Percentiles rank a stretch among this genome's conserved stretches.
Conservation (phyloP, 2,329 filamentous ascomycete genomes). For the Penicillium olsonii region DNA sequence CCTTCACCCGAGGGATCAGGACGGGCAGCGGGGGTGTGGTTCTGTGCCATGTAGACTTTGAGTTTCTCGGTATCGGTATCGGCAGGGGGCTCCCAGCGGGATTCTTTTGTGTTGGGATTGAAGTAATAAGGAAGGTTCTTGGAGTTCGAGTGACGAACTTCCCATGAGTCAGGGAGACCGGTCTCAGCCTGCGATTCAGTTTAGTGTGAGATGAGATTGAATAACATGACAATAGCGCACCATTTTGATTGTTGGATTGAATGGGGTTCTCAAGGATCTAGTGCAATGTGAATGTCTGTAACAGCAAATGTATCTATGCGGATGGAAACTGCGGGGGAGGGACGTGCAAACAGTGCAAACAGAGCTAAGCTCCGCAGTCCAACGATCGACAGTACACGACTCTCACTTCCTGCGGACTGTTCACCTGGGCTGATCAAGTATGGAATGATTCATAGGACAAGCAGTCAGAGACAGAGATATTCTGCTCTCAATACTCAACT, state of each 20-base stretch:
- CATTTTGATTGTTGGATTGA: constrained; percentile 9
- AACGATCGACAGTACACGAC: background rate
- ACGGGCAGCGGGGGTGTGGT: constrained; percentile 63
- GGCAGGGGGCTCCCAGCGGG: constrained; percentile 89
- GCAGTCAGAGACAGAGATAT: too few relatives aligned
- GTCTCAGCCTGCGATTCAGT: constrained; percentile 60
- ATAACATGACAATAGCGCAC: background rate
- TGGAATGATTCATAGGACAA: too few relatives aligned
- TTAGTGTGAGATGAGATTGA: background rate
- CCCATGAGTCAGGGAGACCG: constrained; percentile 84
- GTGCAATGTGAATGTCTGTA: background rate
- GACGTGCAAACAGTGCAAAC: constrained; percentile 15
- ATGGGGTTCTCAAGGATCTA: background rate
- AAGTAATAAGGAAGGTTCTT: constrained; percentile 99
- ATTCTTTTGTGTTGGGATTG: constrained; percentile 81
- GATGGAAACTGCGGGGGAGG: constrained; percentile 34
- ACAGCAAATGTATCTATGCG: background rate
- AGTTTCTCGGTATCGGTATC: constrained; percentile 89
- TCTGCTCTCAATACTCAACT: too few relatives aligned
- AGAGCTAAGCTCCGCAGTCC: constrained; percentile 2
- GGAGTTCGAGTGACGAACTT: constrained; percentile 96
- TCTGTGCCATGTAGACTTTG: constrained; percentile 87
- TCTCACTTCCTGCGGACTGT: background rate
- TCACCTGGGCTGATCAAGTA: too few relatives aligned
- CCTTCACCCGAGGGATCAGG: constrained; percentile 42